Evolutionary conservation across 306 rosid species (phyloP).

Genomic region (Cicer chorassanicum): DNA sequence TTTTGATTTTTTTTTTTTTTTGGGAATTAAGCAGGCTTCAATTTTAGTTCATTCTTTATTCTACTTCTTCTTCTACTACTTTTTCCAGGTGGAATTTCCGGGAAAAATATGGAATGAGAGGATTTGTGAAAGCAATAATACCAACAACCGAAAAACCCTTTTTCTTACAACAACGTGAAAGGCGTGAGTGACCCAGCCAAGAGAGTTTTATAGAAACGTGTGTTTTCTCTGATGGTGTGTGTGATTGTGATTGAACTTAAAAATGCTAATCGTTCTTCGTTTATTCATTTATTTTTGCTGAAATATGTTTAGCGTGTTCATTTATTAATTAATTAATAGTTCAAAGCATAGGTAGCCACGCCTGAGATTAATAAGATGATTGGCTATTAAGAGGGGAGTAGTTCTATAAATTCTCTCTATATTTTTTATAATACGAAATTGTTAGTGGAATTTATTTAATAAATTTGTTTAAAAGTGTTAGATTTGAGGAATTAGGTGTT

Average conservation of each 20-base stretch:
- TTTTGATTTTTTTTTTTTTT: not conserved
- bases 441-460: no score
- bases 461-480: no score
- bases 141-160: conserved; percentile 4
- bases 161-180: conserved; percentile 32
- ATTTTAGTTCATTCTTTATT: not conserved
- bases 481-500: no score
- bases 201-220: not conserved
- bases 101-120: conserved; percentile 8
- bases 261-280: not conserved
- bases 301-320: not conserved
- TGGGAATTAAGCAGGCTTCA: not conserved
- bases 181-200: conserved; percentile 25
- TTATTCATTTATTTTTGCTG: not conserved
- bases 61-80: not conserved
- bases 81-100: not conserved
- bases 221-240: not conserved
- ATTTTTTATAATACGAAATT: no score
- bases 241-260: conserved; percentile 1
- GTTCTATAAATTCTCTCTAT: no score
- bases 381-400: no score
- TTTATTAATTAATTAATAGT: no score
- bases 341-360: no score
- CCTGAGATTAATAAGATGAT: no score
- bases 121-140: not conserved